Conservation (phyloP, 306 rosid species). For the Alnus rubra region DNA sequence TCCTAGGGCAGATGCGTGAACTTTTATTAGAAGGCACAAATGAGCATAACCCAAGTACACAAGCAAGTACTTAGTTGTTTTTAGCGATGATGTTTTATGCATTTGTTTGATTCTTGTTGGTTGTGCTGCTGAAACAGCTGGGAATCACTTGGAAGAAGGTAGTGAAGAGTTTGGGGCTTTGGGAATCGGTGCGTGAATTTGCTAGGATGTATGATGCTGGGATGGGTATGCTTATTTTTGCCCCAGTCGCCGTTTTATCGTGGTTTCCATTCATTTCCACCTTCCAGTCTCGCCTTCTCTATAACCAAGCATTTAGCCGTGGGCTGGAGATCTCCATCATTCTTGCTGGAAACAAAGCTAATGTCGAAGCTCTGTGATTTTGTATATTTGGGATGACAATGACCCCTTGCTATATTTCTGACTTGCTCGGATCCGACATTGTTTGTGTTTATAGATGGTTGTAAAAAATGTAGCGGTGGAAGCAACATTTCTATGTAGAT, state of each 20-base stretch:
- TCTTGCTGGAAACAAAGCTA: slow-evolving; percentile 96
- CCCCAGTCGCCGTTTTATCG: slow-evolving; percentile 72
- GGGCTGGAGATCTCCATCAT: slow-evolving; percentile 95
- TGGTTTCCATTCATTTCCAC: slow-evolving; percentile 98
- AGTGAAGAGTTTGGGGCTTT: slow-evolving; percentile 65
- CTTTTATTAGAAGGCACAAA: too few relatives aligned
- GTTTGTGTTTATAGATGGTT: slow-evolving; percentile 21
- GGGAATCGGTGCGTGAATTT: slow-evolving; percentile 94
- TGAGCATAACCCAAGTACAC: too few relatives aligned
- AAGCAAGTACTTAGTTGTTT: not conserved
- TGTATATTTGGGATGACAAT: not conserved
- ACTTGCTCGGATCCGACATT: not conserved
- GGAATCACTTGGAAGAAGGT: slow-evolving; percentile 83
- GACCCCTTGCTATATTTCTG: not conserved
- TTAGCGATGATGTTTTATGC: not conserved
- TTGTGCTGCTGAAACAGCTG: slow-evolving; percentile 49
- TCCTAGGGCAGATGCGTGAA: too few relatives aligned
- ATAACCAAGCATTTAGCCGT: slow-evolving; percentile 97
- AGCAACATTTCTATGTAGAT: too few relatives aligned
- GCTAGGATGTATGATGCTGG: slow-evolving; percentile 97
- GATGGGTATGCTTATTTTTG: slow-evolving; percentile 84
- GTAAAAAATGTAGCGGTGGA: not conserved
- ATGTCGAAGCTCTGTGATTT: slow-evolving; percentile 43
- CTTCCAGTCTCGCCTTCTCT: slow-evolving; percentile 95
- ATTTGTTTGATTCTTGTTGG: not conserved